Evolutionary conservation across 495 filamentous ascomycete species (phyloP), one percentile per base, ranked within the genome.

Genomic region (Aspergillus campestris): DNA sequence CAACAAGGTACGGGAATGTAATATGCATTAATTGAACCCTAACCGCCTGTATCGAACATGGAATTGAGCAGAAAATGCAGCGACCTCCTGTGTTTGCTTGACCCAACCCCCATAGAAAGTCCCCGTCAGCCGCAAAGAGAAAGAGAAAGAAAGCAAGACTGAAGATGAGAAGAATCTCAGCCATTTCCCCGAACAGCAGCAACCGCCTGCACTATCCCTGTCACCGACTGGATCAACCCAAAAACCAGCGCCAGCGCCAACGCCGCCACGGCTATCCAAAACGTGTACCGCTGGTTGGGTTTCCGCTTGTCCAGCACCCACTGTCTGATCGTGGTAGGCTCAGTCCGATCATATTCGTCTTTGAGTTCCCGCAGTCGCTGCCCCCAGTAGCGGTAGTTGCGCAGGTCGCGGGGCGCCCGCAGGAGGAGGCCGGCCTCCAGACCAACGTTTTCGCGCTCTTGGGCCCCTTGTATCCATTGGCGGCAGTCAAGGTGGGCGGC

Each of bases 251-350:
- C 61, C 15, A 63, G 32, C 2, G 51, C 12, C 12, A 59, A 42
- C 14, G 56, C 52, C 2, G 45, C 12, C 8, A 47, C 45, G 9
- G 58, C 60, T 34, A 63, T 44, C 60, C 59, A 63, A 36, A 63
- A 63, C 8, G 60, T 63, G 34, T 48, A 61, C 53, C 60, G 61
- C 18, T 63, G 55, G 18, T 57, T 31, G 9, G 49, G 52, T 11
- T 57, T 57, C 29, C 60, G 38, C 31, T 52, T 38, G 46, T 63
- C 60, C 24, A 36, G 14, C 45, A 57, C 55, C 35, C 50, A 40
- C 40, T 61, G 58, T 13, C 39, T 24, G 10, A 53, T 29, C 32
- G 45, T 54, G 10, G 44, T 45, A 3, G 57, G 57, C 32, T 56
- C 49, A 0, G 51, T 44, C 7, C 50, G 44, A 32, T 60, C 47